Conservation (phyloP, 2,329 filamentous ascomycete genomes). For the Colletotrichum neosansevieriae region DNA sequence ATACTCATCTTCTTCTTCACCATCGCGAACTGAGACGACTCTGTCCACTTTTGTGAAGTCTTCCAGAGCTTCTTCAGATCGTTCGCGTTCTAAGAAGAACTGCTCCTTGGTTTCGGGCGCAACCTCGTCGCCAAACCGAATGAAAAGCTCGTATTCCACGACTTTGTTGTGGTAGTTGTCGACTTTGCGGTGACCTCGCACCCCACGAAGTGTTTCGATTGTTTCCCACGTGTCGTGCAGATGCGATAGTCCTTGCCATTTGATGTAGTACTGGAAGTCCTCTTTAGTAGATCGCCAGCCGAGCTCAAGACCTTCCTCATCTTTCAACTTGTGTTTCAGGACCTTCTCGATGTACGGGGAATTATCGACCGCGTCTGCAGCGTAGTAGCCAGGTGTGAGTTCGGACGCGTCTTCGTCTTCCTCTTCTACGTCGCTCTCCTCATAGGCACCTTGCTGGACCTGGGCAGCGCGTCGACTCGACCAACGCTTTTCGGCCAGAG, state of each 20-base stretch:
- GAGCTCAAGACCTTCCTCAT: constrained; percentile 66
- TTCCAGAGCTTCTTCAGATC: constrained; percentile 86
- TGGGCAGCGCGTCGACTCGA: constrained; percentile 87
- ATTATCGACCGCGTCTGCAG: constrained; percentile 78
- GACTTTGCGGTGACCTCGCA: constrained; percentile 86
- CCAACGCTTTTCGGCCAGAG: constrained; percentile 87
- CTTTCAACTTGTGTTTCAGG: constrained; percentile 84
- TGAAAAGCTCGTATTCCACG: constrained; percentile 82
- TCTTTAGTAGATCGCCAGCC: constrained; percentile 70
- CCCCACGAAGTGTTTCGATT: constrained; percentile 78
- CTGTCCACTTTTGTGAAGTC: constrained; percentile 95
- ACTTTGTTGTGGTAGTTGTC: constrained; percentile 95
- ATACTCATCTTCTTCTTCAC: constrained; percentile 87
- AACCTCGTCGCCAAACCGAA: constrained; percentile 80
- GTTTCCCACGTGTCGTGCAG: constrained; percentile 97
- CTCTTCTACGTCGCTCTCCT: constrained; percentile 75
- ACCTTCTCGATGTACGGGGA: constrained; percentile 91
- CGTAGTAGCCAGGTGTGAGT: constrained; percentile 72
- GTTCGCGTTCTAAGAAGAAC: constrained; percentile 94
- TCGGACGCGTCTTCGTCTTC: constrained; percentile 76
- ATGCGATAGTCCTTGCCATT: constrained; percentile 97
- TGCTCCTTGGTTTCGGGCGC: constrained; percentile 90
- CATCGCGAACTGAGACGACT: constrained; percentile 85
- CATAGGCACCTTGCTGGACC: constrained; percentile 71
- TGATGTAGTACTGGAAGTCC: constrained; percentile 93